phyloP scores from a whole-genome alignment of 495 filamentous ascomycete genomes.

The Xylaria bambusicola region DNA sequence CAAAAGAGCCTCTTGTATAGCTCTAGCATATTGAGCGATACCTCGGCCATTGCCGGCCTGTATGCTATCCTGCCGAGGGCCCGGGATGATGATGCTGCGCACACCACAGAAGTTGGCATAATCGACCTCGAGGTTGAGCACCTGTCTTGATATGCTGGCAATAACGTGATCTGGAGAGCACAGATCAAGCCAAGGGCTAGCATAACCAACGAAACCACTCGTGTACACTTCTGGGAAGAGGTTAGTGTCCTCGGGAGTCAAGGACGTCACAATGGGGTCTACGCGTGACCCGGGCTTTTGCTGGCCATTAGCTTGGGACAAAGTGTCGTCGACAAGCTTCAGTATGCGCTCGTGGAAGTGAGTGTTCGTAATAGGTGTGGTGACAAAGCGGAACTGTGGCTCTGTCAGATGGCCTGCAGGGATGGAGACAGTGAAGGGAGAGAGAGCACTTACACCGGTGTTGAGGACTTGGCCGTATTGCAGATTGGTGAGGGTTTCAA shows the following conservation, averaged over 20 bases:
- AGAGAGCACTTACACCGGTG: constrained; percentile 51
- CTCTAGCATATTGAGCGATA: constrained; percentile 73
- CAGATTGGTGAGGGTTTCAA: constrained; percentile 59
- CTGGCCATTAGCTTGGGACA: constrained; percentile 36
- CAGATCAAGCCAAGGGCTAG: constrained; percentile 88
- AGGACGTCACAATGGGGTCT: constrained; percentile 64
- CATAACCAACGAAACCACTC: constrained; percentile 68
- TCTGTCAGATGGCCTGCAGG: constrained; percentile 12
- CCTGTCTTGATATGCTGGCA: constrained; percentile 80
- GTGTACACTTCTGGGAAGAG: constrained; percentile 72
- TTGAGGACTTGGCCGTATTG: constrained; percentile 70
- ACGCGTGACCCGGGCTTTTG: constrained; percentile 22
- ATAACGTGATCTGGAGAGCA: constrained; percentile 80
- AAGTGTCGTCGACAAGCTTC: constrained; percentile 59
- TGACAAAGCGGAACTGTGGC: constrained; percentile 86
- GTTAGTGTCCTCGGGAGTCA: constrained; percentile 72
- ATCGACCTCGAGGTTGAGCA: constrained; percentile 84
- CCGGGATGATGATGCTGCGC: constrained; percentile 76
- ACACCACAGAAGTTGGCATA: constrained; percentile 95
- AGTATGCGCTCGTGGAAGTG: constrained; percentile 79
- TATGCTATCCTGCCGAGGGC: constrained; percentile 58
- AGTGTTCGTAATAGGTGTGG: constrained; percentile 80
- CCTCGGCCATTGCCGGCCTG: constrained; percentile 41
- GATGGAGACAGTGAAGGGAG: background rate
- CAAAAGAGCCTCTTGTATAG: constrained; percentile 76